Evolutionary conservation across 208 protist species (phyloP).

Genomic region (Giardia duodenalis): DNA sequence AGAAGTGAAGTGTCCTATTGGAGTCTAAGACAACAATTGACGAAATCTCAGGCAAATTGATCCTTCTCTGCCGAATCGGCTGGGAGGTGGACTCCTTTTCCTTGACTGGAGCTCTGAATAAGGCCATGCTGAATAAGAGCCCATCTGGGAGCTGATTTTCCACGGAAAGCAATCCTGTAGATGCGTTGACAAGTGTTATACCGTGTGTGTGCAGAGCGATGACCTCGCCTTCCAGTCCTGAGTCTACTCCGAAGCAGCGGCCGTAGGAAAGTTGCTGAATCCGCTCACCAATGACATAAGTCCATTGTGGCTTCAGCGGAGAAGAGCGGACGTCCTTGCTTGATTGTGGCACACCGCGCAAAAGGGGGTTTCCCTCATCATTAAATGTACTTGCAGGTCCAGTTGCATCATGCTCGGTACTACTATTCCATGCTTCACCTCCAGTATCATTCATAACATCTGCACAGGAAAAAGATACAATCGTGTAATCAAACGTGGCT

Average conservation of each 20-base stretch:
- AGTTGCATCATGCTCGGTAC: too few species aligned
- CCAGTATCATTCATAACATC: neutral
- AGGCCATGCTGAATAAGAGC: neutral
- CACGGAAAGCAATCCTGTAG: neutral
- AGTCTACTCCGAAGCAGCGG: neutral
- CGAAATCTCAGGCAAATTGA: too few species aligned
- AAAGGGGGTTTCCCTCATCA: too few species aligned
- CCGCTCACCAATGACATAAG: neutral
- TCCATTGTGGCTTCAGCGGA: neutral
- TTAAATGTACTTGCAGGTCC: too few species aligned
- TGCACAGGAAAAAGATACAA: neutral
- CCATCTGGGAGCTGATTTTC: neutral
- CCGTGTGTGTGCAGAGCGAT: neutral
- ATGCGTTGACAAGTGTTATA: neutral
- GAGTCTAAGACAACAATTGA: too few species aligned
- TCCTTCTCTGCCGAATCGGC: too few species aligned
- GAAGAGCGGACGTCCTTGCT: neutral
- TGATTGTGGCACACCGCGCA: too few species aligned
- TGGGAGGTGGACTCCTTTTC: too few species aligned
- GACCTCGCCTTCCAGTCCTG: neutral
- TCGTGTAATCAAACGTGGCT: neutral
- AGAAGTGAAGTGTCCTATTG: too few species aligned
- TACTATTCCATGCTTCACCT: too few species aligned
- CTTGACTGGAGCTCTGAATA: neutral
- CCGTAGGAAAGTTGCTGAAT: neutral